Conservation (phyloP, 1,284 basidiomycete species). For the Ganoderma multipileum region DNA sequence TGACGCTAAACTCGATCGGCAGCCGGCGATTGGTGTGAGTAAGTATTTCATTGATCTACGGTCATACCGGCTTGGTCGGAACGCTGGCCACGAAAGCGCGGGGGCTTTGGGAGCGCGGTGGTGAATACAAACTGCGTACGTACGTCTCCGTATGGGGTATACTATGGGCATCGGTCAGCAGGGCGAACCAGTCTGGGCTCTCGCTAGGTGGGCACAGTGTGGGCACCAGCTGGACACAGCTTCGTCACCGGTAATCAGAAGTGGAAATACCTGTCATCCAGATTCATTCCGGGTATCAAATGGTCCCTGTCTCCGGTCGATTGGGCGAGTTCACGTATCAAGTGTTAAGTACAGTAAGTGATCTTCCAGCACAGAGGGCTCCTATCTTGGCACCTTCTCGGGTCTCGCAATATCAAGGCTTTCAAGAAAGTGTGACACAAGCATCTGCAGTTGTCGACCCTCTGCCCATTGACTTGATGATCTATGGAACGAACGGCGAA, state of each 20-base stretch:
- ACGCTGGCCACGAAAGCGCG: constrained; percentile 7
- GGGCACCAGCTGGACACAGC: background rate
- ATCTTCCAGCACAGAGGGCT: no score
- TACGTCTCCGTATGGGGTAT: no score
- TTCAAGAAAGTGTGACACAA: no score
- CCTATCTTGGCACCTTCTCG: no score
- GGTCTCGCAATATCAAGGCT: no score
- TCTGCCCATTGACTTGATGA: no score
- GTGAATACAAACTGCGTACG: background rate
- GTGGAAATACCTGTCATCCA: background rate
- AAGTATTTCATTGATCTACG: constrained; percentile 10
- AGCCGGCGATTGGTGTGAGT: background rate
- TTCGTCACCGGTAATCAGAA: background rate
- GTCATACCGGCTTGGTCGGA: constrained; percentile 1
- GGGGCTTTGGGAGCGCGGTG: background rate
- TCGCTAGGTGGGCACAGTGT: no score
- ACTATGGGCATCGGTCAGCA: background rate
- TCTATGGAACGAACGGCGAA: no score
- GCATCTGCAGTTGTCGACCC: no score
- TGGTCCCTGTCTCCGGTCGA: background rate
- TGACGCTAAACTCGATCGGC: constrained; percentile 4
- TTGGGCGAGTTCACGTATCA: no score
- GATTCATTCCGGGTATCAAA: background rate
- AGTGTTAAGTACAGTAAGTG: no score
- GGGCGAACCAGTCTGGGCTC: background rate